Conservation (phyloP, 2,329 filamentous ascomycete genomes). For the Chrysoporthe puriensis region DNA sequence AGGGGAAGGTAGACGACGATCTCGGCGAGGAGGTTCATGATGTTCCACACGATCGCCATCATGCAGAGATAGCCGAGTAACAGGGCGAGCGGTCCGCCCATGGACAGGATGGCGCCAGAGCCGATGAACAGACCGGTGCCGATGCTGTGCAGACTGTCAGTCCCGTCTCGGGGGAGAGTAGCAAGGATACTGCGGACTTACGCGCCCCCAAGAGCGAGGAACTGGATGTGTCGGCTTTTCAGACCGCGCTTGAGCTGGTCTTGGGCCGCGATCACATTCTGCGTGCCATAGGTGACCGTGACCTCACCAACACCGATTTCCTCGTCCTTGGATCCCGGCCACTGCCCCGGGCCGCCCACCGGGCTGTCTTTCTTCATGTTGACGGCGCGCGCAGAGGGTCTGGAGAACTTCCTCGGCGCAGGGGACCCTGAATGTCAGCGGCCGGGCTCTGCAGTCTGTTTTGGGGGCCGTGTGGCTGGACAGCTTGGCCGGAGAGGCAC, state of each 20-base stretch:
- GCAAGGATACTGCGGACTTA: conserved; percentile 6
- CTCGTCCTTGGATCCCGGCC: conserved; percentile 23
- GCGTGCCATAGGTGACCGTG: conserved; percentile 19
- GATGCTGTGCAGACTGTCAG: conserved; percentile 57
- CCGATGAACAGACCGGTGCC: conserved; percentile 76
- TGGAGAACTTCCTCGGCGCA: neutral
- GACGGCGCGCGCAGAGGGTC: neutral
- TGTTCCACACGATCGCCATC: conserved; percentile 73
- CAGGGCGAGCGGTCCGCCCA: conserved; percentile 66
- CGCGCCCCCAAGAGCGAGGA: conserved; percentile 29
- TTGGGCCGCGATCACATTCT: conserved; percentile 24
- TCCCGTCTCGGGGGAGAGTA: neutral
- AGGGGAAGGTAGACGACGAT: conserved; percentile 81
- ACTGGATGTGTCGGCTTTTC: conserved; percentile 29
- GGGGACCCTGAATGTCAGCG: neutral
- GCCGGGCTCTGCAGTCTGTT: neutral
- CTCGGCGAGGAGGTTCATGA: conserved; percentile 73
- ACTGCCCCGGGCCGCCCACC: conserved; percentile 7
- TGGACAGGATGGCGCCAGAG: conserved; percentile 64
- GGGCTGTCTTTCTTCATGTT: conserved; percentile 23
- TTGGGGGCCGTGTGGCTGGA: neutral
- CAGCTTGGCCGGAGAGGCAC: neutral
- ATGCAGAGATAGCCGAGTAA: conserved; percentile 72
- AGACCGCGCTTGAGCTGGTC: conserved; percentile 30
- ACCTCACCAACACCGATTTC: conserved; percentile 19